Base-by-base conservation (phyloP, 2,329 filamentous ascomycete species). In the Coniochaeta prunicola region DNA sequence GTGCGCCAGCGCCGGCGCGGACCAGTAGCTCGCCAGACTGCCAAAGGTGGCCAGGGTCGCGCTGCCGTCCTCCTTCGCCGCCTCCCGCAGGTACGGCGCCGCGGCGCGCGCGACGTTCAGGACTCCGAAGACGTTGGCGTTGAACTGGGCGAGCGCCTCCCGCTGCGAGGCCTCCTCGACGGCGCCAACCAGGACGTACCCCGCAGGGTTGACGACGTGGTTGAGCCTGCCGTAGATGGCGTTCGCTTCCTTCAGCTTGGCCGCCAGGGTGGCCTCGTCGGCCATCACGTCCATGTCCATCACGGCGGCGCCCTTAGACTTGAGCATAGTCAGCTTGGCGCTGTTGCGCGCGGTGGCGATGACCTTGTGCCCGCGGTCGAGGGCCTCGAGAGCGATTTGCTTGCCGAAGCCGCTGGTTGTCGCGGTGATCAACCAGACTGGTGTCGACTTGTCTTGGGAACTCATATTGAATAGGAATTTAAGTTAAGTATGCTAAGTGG, bases 91-190 rank as follows among this genome's bases (percentile, higher is more conserved):
- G 4, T 77, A 70, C 0, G 79, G 78, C 0, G 81, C 63, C 4
- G 81, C 75, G 0, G 79, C 77, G 6, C 77, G 75, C 30, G 76
- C 73, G 0, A 81, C 73, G 59, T 78, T 80, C 57, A 81, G 66
- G 8, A 72, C 67, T 2, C 80, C 81, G 61, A 83, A 79, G 31
- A 84, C 77, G 59, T 85, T 84, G 33, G 79, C 80, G 64, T 79
- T 74, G 66, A 81, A 82, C 12, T 67, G 62, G 2, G 70, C 66
- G 12, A 68, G 69, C 26, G 74, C 64, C 60, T 78, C 75, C 36
- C 74, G 64, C 28, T 64, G 60, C 34, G 64, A 68, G 10, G 68
- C 61, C 53, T 71, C 68, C 59, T 70, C 68, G 4, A 69, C 59
- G 3, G 64, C 63, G 3, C 67, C 68, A 24, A 66, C 65, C 31